Conservation (phyloP, 768 basidiomycete genomes). For the Neoboletus subvelutipes region DNA sequence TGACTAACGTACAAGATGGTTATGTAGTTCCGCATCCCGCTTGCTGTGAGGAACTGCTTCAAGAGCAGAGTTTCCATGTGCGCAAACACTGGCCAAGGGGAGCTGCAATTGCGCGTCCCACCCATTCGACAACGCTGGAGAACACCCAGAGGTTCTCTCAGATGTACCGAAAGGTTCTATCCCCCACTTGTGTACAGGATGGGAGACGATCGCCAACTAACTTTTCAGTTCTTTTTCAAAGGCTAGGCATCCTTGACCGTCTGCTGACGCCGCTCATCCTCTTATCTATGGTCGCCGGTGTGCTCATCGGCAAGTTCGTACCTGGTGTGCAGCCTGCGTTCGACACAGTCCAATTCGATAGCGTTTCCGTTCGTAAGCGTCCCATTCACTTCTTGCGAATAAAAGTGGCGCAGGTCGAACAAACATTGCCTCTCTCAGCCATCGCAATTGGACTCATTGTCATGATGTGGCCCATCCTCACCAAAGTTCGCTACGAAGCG, state of each 20-base stretch:
- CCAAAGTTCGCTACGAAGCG: constrained; percentile 74
- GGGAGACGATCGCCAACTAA: neutral
- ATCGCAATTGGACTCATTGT: constrained; percentile 83
- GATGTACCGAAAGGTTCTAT: constrained; percentile 3
- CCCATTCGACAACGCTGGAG: neutral
- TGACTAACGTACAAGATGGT: neutral
- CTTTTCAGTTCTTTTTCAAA: constrained; percentile 36
- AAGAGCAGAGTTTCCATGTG: neutral
- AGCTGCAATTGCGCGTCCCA: neutral
- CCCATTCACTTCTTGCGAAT: neutral
- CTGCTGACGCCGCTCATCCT: constrained; percentile 67
- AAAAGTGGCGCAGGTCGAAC: neutral
- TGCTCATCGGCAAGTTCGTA: constrained; percentile 70
- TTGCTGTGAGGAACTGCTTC: neutral
- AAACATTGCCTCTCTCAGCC: constrained; percentile 41
- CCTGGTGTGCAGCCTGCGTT: constrained; percentile 60
- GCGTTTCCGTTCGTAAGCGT: constrained; percentile 75
- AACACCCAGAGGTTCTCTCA: neutral
- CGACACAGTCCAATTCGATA: constrained; percentile 58
- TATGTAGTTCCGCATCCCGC: neutral
- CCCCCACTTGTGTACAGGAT: neutral
- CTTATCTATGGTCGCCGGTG: constrained; percentile 70
- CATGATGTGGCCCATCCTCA: constrained; percentile 80
- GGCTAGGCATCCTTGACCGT: constrained; percentile 54
- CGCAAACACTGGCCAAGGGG: neutral